Evolutionary conservation across 331 rosid species (phyloP).

Genomic region (Quercus tomentella): DNA sequence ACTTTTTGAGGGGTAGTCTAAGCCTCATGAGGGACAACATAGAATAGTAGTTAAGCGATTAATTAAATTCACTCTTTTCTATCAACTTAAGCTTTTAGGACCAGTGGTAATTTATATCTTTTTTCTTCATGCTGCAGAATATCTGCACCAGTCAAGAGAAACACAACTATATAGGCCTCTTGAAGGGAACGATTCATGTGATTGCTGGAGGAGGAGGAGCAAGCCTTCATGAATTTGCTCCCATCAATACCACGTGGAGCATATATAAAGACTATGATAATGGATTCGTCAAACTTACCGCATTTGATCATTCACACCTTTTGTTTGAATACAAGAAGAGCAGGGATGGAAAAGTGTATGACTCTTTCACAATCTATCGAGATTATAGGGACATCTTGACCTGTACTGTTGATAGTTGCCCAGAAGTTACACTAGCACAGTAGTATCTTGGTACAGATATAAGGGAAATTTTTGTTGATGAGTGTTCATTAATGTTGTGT

Average conservation of each 20-base stretch:
- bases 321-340: constrained; percentile 80
- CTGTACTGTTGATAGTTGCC: constrained; percentile 63
- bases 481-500: too few relatives aligned
- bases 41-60: too few relatives aligned
- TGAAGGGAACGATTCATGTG: constrained; percentile 71
- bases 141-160: constrained; percentile 75
- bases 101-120: background rate
- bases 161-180: constrained; percentile 48
- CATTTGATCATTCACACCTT: constrained; percentile 57
- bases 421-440: constrained; percentile 38
- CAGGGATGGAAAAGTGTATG: constrained; percentile 67
- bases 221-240: constrained; percentile 48
- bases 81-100: too few relatives aligned
- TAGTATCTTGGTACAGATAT: too few relatives aligned
- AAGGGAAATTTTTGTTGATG: too few relatives aligned
- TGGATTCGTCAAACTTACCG: constrained; percentile 64
- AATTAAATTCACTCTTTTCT: too few relatives aligned
- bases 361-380: constrained; percentile 54
- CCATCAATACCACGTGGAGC: constrained; percentile 67
- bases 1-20: too few relatives aligned
- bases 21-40: too few relatives aligned
- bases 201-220: constrained; percentile 80
- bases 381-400: constrained; percentile 71
- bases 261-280: constrained; percentile 56
- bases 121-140: constrained; percentile 41